Percentiles rank a stretch among this genome's conserved stretches.
Evolutionary conservation across 768 basidiomycete species (phyloP).

Genomic region (Gymnopilus junonius): DNA sequence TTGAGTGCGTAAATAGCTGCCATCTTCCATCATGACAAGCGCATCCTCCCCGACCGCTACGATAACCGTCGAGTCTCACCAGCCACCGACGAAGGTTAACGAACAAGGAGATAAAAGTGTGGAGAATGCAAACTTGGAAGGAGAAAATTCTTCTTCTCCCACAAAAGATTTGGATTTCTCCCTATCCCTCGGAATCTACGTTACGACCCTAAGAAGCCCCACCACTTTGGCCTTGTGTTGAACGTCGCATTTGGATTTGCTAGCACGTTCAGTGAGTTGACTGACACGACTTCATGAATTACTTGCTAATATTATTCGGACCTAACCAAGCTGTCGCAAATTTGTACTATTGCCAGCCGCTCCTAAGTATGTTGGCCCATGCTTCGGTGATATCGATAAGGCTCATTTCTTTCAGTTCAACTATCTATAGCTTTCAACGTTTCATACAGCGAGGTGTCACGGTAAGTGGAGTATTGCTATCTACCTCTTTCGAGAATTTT

Average conservation of each 20-base stretch:
- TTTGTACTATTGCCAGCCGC: constrained; percentile 82
- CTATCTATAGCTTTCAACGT: constrained; percentile 42
- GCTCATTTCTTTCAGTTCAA: constrained; percentile 37
- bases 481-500: not conserved
- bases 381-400: not conserved
- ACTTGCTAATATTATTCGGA: not conserved
- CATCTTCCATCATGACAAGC: constrained; percentile 8
- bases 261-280: constrained; percentile 56
- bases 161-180: constrained; percentile 60
- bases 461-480: constrained; percentile 24
- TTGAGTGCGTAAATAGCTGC: constrained; percentile 1
- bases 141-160: not conserved
- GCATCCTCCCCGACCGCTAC: constrained; percentile 13
- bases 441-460: constrained; percentile 42
- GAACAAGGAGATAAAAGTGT: not conserved
- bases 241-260: constrained; percentile 68
- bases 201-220: constrained; percentile 53
- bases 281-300: not conserved
- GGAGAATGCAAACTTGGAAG: not conserved
- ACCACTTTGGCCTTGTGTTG: constrained; percentile 54
- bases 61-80: constrained; percentile 1
- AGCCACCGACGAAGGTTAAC: not conserved
- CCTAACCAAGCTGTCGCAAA: constrained; percentile 65
- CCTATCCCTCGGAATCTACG: constrained; percentile 63
- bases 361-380: constrained; percentile 57